Evolutionary conservation across 2,329 filamentous ascomycete species (phyloP), one percentile per base, ranked within the genome.

Genomic region (Paracoccidioides lutzii): DNA sequence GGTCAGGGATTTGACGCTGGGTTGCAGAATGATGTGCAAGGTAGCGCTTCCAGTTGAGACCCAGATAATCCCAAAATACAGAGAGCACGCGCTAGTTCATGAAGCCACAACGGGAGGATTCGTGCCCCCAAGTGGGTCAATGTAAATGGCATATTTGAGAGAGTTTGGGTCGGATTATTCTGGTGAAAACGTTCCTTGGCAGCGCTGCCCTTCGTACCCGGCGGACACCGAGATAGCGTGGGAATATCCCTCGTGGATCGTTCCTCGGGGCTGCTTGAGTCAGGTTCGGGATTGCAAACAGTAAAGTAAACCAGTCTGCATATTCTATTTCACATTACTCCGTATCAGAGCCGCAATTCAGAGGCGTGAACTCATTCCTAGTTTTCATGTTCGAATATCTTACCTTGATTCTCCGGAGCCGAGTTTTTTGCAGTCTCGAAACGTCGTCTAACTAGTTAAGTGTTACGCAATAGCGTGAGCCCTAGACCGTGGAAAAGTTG

Each of bases 1-100:
- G 61, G 62, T 59, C 60, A 62, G 62, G 59, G 61, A 57, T 58
- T 53, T 59, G 58, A 55, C 55, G 53, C 53, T 58, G 52, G 58
- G 56, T 55, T 54, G 49, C 45, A 55, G 49, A 55, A 59, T 59
- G 54, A 59, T 58, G 44, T 59, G 55, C 57, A 51, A 57, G 52
- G 54, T 54, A 54, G 53, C 48, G 50, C 33, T 10, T 52, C 55
- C 50, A 53, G 37, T 48, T 37, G 42, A 56, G 50, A 51, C 37
- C 40, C 49, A 52, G 55, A 53, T 35, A 45, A 32, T 55, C 15
- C 49, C 22, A 43, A 42, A 46, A 45, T 30, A 49, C 53, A 22
- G 54, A 51, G 55, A 57, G 50, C 40, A 53, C 52, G 56, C 55
- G 54, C 58, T 62, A 61, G 55, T 54, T 49, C 46, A 50, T 53